A percentile compares a stretch with the other conserved stretches of the same genome.
Evolutionary conservation across 192 early-diverging fungal species (phyloP).

Genomic region (Nowakowskiella sp.): DNA sequence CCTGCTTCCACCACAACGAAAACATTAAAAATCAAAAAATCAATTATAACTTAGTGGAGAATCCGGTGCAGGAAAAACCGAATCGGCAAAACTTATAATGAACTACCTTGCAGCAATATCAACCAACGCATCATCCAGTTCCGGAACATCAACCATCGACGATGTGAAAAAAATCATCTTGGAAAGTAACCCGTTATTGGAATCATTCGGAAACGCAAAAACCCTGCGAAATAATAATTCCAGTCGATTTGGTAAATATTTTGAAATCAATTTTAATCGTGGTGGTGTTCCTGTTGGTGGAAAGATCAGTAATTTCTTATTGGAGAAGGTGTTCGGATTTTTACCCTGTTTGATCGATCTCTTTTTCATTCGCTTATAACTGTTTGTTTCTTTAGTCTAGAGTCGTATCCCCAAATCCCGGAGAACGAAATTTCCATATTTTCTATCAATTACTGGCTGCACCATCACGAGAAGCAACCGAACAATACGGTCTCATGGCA

Average conservation of each 20-base stretch:
- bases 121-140: constrained; percentile 62
- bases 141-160: constrained; percentile 59
- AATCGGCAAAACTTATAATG: constrained; percentile 61
- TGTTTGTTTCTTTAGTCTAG: constrained; percentile 51
- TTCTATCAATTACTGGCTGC: constrained; percentile 77
- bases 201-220: constrained; percentile 98
- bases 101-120: constrained; percentile 98
- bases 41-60: constrained; percentile 34
- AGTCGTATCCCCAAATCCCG: constrained; percentile 85
- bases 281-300: constrained; percentile 93
- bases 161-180: constrained; percentile 97
- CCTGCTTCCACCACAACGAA: constrained; percentile 59
- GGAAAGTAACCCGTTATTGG: constrained; percentile 96
- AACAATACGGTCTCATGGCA: constrained; percentile 45
- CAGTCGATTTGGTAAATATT: constrained; percentile 96
- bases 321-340: constrained; percentile 70
- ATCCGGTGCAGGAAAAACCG: constrained; percentile 40
- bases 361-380: background rate
- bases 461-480: constrained; percentile 20
- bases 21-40: constrained; percentile 99
- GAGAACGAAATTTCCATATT: constrained; percentile 97
- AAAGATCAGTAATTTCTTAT: constrained; percentile 93
- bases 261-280: constrained; percentile 94
- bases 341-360: background rate
- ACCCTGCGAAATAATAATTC: constrained; percentile 98